Base-by-base conservation (phyloP, 2,329 filamentous ascomycete genomes). In the Paecilomyces sp. region DNA sequence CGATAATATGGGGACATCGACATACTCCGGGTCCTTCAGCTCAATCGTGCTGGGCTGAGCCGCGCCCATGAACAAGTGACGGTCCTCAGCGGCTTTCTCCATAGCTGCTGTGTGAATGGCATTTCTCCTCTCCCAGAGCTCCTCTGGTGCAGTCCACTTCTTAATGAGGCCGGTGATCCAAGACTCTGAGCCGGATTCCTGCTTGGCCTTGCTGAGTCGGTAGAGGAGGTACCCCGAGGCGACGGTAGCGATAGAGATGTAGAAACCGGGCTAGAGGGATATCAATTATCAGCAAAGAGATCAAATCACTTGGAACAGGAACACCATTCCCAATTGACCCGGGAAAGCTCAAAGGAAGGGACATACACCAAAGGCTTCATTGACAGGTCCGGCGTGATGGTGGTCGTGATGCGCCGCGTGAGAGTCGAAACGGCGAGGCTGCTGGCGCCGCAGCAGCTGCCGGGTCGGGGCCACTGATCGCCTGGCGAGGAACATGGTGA, bases 21-120 rank as follows among this genome's bases (percentile, higher is more conserved):
- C 86, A 63, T 82, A 89, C 87, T 89, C 87, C 34, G 83, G 85
- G 67, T 83, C 85, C 69, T 75, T 83, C 72, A 89, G 71, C 22
- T 85, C 79, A 53, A 85, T 75, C 58, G 74, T 77, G 64, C 78
- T 74, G 24, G 74, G 67, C 22, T 68, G 68, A 30, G 65, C 67
- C 59, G 74, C 72, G 60, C 74, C 78, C 31, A 80, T 76, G 70
- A 88, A 87, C 65, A 89, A 71, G 65, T 86, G 83, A 62, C 83
- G 77, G 70, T 89, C 86, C 56, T 78, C 75, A 36, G 83, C 86
- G 25, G 85, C 86, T 74, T 84, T 82, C 76, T 88, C 85, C 63
- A 88, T 75, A 64, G 83, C 81, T 60, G 78, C 76, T 11, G 83
- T 84, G 72, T 87, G 86, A 57, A 87, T 68, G 58, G 81, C 80